These are phyloP conservation scores for Catenaria anguillulae DNA, from an alignment of 371 early-diverging fungal species.

Conservation along the genomic window DNA sequence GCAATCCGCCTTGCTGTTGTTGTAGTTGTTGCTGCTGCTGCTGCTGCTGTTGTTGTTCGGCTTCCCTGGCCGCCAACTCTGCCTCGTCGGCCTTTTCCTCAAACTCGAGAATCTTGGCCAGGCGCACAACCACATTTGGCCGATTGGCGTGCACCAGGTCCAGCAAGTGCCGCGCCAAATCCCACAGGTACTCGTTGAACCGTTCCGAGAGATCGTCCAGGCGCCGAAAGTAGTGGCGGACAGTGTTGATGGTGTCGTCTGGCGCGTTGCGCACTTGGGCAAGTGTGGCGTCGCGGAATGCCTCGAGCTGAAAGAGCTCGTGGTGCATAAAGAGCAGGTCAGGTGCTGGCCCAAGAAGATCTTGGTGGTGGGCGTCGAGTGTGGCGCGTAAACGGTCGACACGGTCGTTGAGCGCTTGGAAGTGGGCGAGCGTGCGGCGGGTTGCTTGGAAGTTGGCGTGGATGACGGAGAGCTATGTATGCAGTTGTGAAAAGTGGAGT, in stretches of 20 bases:
- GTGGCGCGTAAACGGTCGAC: constrained; percentile 50
- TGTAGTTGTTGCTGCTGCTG: too few species aligned
- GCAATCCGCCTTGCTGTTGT: too few species aligned
- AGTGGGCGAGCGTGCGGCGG: constrained; percentile 61
- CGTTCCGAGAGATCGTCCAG: constrained; percentile 61
- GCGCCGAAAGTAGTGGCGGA: constrained; percentile 61
- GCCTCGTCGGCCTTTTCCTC: constrained; percentile 76
- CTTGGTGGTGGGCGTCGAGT: constrained; percentile 49
- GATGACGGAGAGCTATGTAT: constrained; percentile 57
- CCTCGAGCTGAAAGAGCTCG: constrained; percentile 68
- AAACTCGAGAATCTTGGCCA: constrained; percentile 79
- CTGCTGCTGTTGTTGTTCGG: too few species aligned
- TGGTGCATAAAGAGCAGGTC: constrained; percentile 73
- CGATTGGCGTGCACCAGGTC: constrained; percentile 53
- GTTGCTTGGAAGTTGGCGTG: constrained; percentile 86
- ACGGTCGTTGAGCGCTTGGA: constrained; percentile 68
- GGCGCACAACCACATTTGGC: constrained; percentile 52
- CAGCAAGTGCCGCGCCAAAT: constrained; percentile 55
- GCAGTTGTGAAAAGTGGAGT: too few species aligned
- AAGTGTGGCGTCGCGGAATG: constrained; percentile 68
- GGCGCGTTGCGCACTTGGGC: constrained; percentile 54
- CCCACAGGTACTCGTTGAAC: constrained; percentile 76
- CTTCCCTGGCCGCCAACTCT: constrained; percentile 27
- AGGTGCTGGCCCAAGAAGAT: constrained; percentile 46
- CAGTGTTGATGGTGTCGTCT: constrained; percentile 60